Conservation (phyloP, 192 early-diverging fungal species). For the Coemansia sp. region DNA sequence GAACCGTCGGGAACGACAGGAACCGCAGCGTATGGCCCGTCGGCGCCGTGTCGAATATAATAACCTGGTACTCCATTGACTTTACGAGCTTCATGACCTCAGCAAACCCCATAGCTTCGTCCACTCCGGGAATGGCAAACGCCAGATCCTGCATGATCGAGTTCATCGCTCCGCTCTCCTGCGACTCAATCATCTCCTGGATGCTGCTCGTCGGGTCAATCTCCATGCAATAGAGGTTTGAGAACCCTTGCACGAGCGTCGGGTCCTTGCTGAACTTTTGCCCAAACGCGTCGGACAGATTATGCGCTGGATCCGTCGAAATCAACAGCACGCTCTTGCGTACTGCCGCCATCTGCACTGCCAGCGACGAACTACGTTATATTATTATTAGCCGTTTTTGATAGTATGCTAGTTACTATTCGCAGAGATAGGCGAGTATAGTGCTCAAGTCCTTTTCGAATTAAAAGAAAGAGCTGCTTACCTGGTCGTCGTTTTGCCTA, state of each 20-base stretch:
- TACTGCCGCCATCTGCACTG: conserved; percentile 85
- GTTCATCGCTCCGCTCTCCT: conserved; percentile 74
- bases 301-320: conserved; percentile 99
- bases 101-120: conserved; percentile 99
- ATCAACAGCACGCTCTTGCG: conserved; percentile 95
- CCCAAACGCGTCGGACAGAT: conserved; percentile 97
- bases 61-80: conserved; percentile 97
- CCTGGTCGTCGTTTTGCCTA: conserved; percentile 86
- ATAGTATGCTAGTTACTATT: neutral
- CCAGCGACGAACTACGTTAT: conserved; percentile 80
- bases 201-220: conserved; percentile 98
- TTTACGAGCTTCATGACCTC: conserved; percentile 99
- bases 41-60: conserved; percentile 99
- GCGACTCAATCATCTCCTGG: conserved; percentile 96
- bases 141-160: conserved; percentile 96
- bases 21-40: conserved; percentile 99
- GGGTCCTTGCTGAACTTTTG: conserved; percentile 99
- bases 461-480: conserved; percentile 14
- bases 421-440: neutral
- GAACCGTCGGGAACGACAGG: conserved; percentile 93
- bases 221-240: conserved; percentile 99
- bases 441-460: neutral
- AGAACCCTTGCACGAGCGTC: conserved; percentile 90
- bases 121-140: conserved; percentile 98
- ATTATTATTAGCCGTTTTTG: neutral